Conservation (phyloP, 371 early-diverging fungal genomes). For the Mortierella sp. region DNA sequence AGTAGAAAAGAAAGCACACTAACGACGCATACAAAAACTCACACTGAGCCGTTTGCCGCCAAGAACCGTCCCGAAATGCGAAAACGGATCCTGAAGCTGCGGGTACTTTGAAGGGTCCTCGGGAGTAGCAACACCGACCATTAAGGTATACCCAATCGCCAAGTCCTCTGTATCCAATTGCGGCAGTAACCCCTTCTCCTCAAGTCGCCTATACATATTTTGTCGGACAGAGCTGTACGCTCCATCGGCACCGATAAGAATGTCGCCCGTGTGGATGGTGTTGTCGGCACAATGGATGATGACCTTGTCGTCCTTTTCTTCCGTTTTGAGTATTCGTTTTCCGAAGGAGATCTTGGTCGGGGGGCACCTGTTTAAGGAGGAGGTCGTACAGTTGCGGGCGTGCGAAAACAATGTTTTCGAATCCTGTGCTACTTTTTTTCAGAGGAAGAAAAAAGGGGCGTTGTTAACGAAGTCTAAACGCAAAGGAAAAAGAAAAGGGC, state of each 20-base stretch:
- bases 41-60: conserved; percentile 18
- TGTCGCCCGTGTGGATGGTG: conserved; percentile 14
- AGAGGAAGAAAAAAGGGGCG: neutral
- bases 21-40: neutral
- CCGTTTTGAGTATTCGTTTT: neutral
- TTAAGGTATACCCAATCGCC: neutral
- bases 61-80: neutral
- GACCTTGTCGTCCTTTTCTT: conserved; percentile 29
- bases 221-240: conserved; percentile 33
- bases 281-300: conserved; percentile 15
- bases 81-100: conserved; percentile 1
- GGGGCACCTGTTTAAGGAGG: conserved; percentile 13
- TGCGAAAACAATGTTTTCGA: neutral
- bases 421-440: neutral
- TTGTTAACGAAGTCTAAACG: neutral
- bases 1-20: no score
- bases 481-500: neutral
- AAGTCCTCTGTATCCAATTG: neutral
- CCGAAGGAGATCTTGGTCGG: conserved; percentile 13
- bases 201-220: conserved; percentile 14
- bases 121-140: conserved; percentile 21
- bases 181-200: conserved; percentile 1
- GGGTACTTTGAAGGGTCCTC: conserved; percentile 21
- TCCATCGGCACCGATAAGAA: conserved; percentile 44
- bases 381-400: conserved; percentile 24